Percentiles rank a stretch among this genome's conserved stretches.
Evolutionary conservation across 2,329 filamentous ascomycete genomes (phyloP).

Genomic region (Endothia cerciana): DNA sequence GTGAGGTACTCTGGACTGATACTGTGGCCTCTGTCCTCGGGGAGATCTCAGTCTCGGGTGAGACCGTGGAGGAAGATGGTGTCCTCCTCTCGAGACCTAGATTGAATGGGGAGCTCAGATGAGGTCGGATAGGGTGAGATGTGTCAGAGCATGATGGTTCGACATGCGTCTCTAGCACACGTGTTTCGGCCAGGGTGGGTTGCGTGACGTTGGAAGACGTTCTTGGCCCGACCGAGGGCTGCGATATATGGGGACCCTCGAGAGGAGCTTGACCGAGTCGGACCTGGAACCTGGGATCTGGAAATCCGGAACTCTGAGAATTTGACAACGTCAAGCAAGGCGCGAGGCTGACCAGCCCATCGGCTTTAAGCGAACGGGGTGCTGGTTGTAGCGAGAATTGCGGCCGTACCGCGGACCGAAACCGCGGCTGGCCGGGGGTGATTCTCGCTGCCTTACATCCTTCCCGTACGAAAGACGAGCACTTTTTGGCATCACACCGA

Average conservation of each 20-base stretch:
- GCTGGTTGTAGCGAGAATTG: slow-evolving; percentile 28
- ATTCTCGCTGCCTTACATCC: no score
- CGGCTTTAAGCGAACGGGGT: neutral
- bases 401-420: slow-evolving; percentile 23
- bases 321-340: slow-evolving; percentile 20
- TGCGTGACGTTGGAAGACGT: slow-evolving; percentile 23
- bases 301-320: slow-evolving; percentile 8
- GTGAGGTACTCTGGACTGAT: slow-evolving; percentile 22
- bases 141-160: slow-evolving; percentile 21
- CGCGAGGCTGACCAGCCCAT: slow-evolving; percentile 19
- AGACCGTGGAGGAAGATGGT: neutral
- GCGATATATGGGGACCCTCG: slow-evolving; percentile 2
- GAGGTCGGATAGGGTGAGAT: slow-evolving; percentile 15
- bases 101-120: slow-evolving; percentile 1
- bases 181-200: slow-evolving; percentile 24
- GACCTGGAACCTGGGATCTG: neutral
- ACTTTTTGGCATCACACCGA: neutral
- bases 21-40: slow-evolving; percentile 8
- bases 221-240: slow-evolving; percentile 20
- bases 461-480: neutral
- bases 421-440: slow-evolving; percentile 2
- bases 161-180: slow-evolving; percentile 25
- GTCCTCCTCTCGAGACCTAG: neutral
- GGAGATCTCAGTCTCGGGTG: slow-evolving; percentile 5
- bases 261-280: slow-evolving; percentile 6